Evolutionary conservation across 768 basidiomycete genomes (phyloP).

Genomic region (Pleurotus salmoneostramineus): DNA sequence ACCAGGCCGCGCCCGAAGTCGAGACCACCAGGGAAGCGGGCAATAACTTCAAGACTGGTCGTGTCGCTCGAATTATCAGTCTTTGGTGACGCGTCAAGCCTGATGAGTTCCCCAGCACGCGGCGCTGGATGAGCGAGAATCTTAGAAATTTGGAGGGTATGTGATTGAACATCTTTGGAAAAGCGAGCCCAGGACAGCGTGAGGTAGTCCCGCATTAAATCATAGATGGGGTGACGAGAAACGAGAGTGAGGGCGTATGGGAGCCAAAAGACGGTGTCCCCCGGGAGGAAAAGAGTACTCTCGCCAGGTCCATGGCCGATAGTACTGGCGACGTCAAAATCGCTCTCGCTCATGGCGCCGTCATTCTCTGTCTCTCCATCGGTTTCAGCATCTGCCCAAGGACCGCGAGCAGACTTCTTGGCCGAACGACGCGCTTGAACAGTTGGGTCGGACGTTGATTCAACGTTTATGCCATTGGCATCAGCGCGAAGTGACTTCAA

Average conservation of each 20-base stretch:
- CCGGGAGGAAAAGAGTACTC: conserved; percentile 84
- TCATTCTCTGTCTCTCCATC: conserved; percentile 76
- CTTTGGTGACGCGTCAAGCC: conserved; percentile 77
- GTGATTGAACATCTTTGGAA: conserved; percentile 90
- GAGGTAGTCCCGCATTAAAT: conserved; percentile 92
- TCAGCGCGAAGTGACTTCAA: conserved; percentile 63
- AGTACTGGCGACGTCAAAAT: conserved; percentile 79
- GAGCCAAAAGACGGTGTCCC: conserved; percentile 92
- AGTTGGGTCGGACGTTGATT: conserved; percentile 43
- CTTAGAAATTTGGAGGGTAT: conserved; percentile 86
- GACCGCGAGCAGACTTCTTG: conserved; percentile 59
- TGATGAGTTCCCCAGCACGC: conserved; percentile 81
- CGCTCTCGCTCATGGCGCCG: conserved; percentile 80
- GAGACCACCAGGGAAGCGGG: conserved; percentile 88
- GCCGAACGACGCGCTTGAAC: conserved; percentile 53
- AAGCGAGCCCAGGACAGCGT: conserved; percentile 95
- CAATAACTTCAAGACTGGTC: conserved; percentile 73
- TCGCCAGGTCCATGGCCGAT: conserved; percentile 81
- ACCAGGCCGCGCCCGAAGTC: conserved; percentile 90
- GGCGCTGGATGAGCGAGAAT: conserved; percentile 86
- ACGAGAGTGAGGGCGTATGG: conserved; percentile 89
- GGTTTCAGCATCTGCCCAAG: conserved; percentile 67
- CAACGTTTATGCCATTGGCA: conserved; percentile 36
- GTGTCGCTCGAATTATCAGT: conserved; percentile 39
- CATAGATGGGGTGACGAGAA: conserved; percentile 91